phyloP scores from a whole-genome alignment of 805 yeast genomes.

The Spencermartinsiella europaea region DNA sequence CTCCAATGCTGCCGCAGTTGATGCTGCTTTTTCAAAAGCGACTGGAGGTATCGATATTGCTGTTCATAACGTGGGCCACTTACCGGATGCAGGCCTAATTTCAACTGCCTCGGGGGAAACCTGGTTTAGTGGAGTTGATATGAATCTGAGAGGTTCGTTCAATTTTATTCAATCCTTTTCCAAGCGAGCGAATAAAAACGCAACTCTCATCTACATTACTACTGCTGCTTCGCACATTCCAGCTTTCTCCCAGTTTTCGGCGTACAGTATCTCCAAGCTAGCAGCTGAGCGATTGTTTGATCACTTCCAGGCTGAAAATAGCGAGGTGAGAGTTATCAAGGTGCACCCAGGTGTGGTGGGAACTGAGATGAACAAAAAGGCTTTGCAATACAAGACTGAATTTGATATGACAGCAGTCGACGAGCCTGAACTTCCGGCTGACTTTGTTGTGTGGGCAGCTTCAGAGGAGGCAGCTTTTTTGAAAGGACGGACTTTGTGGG shows the following conservation, averaged over 20 bases:
- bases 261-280: background rate
- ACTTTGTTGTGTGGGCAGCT: background rate
- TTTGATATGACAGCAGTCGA: background rate
- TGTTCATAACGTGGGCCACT: background rate
- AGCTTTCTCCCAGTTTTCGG: background rate
- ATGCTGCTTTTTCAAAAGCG: background rate
- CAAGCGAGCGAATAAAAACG: background rate
- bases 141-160: background rate
- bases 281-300: background rate
- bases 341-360: slow-evolving; percentile 1
- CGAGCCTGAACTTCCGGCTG: background rate
- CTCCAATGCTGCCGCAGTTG: background rate
- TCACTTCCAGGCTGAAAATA: background rate
- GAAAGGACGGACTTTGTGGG: background rate
- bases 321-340: background rate
- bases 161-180: background rate
- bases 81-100: background rate
- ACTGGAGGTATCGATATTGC: background rate
- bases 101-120: background rate
- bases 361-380: background rate
- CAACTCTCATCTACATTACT: background rate
- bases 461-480: background rate
- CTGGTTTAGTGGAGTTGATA: background rate
- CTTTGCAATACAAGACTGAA: background rate
- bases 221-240: background rate